Base-by-base conservation (phyloP, 1,139 yeast species). In the Pichia sorboxylosa region DNA sequence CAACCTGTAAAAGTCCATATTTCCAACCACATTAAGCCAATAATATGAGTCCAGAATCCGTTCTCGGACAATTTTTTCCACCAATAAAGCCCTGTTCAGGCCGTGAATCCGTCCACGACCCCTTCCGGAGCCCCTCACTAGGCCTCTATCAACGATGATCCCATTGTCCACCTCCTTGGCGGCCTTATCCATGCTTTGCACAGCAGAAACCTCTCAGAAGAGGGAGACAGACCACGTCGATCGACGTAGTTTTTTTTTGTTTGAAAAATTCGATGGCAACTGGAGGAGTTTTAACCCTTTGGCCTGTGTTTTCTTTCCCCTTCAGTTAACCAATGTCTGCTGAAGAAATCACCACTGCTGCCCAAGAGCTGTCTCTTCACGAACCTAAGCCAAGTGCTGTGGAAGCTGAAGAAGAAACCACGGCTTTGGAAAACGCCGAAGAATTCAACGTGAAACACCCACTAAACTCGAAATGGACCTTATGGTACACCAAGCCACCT, bases 401-500 rank as follows among this genome's bases (percentile, higher is more conserved):
- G 10, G 11, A 8, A 8, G 22, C 22, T 19, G 8, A 8, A 8
- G 11, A 19, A 11, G 49, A 55, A 33, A 53, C 48, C 38, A 78
- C 90, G 34, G 81, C 77, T 36, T 71, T 81, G 50, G 70, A 74
- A 49, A 66, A 69, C 47, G 67, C 73, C 48, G 79, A 73, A 46
- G 82, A 78, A 53, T 79, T 82, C 57, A 69, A 68, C 41, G 81
- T 78, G 44, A 78, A 85, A 59, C 98, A 90, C 59, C 96, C 97
- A 35, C 73, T 90, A 52, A 82, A 84, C 61, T 74, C 78, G 54
- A 74, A 75, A 59, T 90, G 98, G 98, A 85, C 97, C 29, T 71
- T 90, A 53, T 90, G 98, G 98, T 90, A 85, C 68, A 83, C 95
- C 39, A 85, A 85, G 64, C 96, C 97, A 41, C 78, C 84, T 46